Conservation (phyloP, 805 yeast species). For the Tetrapisispora taiwanensis region DNA sequence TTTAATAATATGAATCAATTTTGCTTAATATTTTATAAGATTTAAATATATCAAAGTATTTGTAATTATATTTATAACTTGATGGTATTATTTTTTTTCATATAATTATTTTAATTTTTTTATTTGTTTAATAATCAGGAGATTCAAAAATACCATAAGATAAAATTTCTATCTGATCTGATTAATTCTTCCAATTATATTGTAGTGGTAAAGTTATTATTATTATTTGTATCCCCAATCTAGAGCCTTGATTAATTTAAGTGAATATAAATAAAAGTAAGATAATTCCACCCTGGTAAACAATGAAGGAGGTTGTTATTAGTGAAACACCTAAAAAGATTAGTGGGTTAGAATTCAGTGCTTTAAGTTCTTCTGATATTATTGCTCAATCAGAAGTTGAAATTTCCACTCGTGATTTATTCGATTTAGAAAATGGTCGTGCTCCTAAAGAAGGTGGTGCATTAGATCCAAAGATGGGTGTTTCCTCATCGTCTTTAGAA, state of each 20-base stretch:
- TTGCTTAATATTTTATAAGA: too few species aligned
- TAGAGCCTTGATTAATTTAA: too few species aligned
- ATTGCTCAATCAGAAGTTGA: conserved; percentile 92
- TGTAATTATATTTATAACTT: too few species aligned
- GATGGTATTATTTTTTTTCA: too few species aligned
- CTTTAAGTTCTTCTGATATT: conserved; percentile 84
- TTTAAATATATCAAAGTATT: too few species aligned
- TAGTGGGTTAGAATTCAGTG: conserved; percentile 84
- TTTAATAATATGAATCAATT: too few species aligned
- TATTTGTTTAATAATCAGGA: too few species aligned
- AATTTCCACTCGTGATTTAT: conserved; percentile 80
- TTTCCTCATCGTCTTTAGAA: conserved; percentile 72
- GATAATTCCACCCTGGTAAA: neutral
- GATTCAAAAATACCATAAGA: too few species aligned
- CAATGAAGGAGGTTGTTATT: conserved; percentile 34
- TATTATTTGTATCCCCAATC: neutral
- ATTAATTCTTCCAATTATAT: too few species aligned
- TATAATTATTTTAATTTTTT: too few species aligned
- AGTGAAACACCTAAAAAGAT: conserved; percentile 87
- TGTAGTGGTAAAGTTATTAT: neutral
- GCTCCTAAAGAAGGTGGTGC: conserved; percentile 81
- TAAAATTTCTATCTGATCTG: too few species aligned
- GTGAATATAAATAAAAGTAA: neutral
- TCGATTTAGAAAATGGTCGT: conserved; percentile 83
- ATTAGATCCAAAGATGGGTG: conserved; percentile 88